Percentiles rank a stretch among this genome's conserved stretches.
These are phyloP conservation scores for Escallonia herrerae DNA, from an alignment of 129 eudicot genomes.

Conservation along the genomic window DNA sequence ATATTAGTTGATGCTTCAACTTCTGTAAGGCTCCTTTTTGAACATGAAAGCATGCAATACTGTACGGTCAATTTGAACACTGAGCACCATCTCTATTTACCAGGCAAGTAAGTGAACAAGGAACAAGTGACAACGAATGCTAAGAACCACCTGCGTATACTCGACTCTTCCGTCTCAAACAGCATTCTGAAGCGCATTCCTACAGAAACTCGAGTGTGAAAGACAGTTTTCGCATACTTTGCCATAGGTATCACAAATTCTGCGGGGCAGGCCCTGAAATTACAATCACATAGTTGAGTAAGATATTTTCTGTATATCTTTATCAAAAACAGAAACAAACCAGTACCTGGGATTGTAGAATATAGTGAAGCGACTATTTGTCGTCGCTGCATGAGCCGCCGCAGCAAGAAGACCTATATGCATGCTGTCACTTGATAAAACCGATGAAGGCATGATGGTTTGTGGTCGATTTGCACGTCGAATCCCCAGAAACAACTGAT, in stretches of 20 bases:
- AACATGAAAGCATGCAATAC: too few species aligned
- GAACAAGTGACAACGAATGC: too few species aligned
- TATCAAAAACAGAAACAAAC: too few species aligned
- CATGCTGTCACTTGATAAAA: conserved; percentile 95
- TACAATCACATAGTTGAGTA: not conserved
- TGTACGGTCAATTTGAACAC: too few species aligned
- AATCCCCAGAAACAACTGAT: conserved; percentile 78
- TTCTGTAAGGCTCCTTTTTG: too few species aligned
- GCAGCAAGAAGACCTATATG: conserved; percentile 98
- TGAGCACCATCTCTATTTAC: too few species aligned
- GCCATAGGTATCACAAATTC: conserved; percentile 85
- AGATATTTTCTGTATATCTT: not conserved
- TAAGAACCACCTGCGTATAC: conserved; percentile 74
- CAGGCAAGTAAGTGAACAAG: too few species aligned
- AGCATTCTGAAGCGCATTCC: conserved; percentile 96
- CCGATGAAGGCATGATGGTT: conserved; percentile 92
- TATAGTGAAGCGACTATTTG: conserved; percentile 89
- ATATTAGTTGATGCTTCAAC: too few species aligned
- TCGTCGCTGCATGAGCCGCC: conserved; percentile 94
- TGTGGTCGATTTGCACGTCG: conserved; percentile 92
- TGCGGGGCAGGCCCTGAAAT: conserved; percentile 74
- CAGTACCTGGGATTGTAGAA: conserved; percentile 84
- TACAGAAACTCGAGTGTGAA: conserved; percentile 86
- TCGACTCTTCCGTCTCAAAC: conserved; percentile 93
- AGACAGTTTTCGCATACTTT: conserved; percentile 73